phyloP scores from a whole-genome alignment of 2,329 filamentous ascomycete genomes.

The Calonectria hawksworthii region DNA sequence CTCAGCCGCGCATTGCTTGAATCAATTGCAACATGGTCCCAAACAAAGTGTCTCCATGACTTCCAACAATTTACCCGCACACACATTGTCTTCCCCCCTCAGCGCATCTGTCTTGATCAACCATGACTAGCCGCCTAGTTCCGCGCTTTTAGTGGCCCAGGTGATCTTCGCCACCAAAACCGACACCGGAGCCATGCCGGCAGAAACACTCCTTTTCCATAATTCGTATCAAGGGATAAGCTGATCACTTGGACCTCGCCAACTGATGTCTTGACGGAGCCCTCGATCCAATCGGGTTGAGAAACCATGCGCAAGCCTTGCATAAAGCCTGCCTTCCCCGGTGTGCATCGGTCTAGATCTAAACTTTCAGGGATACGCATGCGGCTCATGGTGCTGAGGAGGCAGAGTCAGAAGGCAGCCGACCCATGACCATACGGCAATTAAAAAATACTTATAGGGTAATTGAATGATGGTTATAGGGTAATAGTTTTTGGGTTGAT shows the following conservation, averaged over 20 bases:
- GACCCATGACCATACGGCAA: background rate
- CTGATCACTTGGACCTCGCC: background rate
- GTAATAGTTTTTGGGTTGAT: constrained; percentile 26
- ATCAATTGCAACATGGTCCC: background rate
- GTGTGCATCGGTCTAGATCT: background rate
- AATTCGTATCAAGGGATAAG: background rate
- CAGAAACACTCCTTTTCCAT: background rate
- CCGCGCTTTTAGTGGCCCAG: background rate
- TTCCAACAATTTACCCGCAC: no score
- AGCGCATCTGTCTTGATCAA: background rate
- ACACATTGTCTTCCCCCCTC: background rate
- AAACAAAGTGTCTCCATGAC: background rate
- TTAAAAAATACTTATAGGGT: constrained; percentile 15
- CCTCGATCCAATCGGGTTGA: background rate
- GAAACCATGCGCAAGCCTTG: background rate
- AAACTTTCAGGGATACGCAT: background rate
- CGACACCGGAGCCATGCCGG: background rate
- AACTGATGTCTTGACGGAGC: background rate
- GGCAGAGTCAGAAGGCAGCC: constrained; percentile 2
- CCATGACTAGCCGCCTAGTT: background rate
- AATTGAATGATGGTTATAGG: constrained; percentile 21
- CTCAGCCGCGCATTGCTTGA: background rate
- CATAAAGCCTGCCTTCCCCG: background rate
- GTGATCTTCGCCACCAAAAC: background rate
- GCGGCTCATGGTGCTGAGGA: background rate